Evolutionary conservation across 2,329 filamentous ascomycete genomes (phyloP).

Genomic region (Bimuria novae-zelandiae): DNA sequence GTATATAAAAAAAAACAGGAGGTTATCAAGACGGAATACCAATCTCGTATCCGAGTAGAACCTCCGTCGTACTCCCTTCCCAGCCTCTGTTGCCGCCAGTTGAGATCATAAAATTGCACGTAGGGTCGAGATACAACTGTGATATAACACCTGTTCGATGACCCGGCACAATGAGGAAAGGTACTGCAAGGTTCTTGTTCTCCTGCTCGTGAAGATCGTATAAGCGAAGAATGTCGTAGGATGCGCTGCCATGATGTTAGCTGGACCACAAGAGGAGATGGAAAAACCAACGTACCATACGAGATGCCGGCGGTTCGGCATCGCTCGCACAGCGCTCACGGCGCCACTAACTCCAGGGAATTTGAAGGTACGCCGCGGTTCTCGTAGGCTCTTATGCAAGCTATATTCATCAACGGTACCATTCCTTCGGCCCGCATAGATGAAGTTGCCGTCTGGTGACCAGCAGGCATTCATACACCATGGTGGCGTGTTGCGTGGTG

Average conservation of each 20-base stretch:
- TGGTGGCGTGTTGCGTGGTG: slow-evolving; percentile 76
- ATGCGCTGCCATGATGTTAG: slow-evolving; percentile 63
- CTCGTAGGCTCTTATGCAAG: slow-evolving; percentile 77
- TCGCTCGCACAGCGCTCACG: slow-evolving; percentile 83
- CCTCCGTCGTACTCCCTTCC: slow-evolving; percentile 90
- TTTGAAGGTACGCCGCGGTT: slow-evolving; percentile 77
- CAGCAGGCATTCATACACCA: slow-evolving; percentile 99
- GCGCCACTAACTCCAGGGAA: slow-evolving; percentile 89
- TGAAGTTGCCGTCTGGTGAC: slow-evolving; percentile 92
- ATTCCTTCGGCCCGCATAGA: slow-evolving; percentile 90
- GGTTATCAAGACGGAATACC: slow-evolving; percentile 46
- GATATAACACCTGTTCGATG: slow-evolving; percentile 87
- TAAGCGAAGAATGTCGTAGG: slow-evolving; percentile 88
- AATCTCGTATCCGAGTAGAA: slow-evolving; percentile 94
- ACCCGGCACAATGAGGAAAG: slow-evolving; percentile 95
- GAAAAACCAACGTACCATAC: slow-evolving; percentile 67
- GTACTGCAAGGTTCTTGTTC: slow-evolving; percentile 73
- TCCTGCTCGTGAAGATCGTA: slow-evolving; percentile 80
- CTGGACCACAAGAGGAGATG: background rate
- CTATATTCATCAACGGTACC: slow-evolving; percentile 93
- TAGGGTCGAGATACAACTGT: slow-evolving; percentile 82
- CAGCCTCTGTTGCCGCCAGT: slow-evolving; percentile 91
- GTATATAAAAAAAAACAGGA: slow-evolving; percentile 28
- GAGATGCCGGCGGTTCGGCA: slow-evolving; percentile 91
- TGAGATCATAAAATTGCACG: slow-evolving; percentile 87